Conservation (phyloP, 2,329 filamentous ascomycete species). For the Microcyclosporella mali region DNA sequence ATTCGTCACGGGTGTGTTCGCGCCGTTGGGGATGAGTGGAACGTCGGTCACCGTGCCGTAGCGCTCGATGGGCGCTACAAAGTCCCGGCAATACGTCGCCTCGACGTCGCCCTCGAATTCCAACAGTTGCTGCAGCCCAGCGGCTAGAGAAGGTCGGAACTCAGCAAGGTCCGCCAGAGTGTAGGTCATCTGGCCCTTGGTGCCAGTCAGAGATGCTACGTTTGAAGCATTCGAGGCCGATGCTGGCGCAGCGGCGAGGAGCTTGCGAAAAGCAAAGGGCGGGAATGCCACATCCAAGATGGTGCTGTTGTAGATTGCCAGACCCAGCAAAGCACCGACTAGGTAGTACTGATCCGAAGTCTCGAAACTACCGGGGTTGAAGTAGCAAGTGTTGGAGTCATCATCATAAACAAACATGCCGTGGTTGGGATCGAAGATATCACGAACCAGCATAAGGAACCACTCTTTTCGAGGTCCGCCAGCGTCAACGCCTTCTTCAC, state of each 20-base stretch:
- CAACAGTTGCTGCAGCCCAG: constrained; percentile 67
- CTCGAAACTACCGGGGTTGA: constrained; percentile 84
- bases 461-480: constrained; percentile 89
- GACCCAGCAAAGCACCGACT: constrained; percentile 76
- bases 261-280: constrained; percentile 82
- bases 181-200: constrained; percentile 55
- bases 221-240: constrained; percentile 52
- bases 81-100: constrained; percentile 72
- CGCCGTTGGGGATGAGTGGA: constrained; percentile 68
- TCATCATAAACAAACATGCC: constrained; percentile 92
- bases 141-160: constrained; percentile 68
- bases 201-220: constrained; percentile 30
- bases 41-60: constrained; percentile 64
- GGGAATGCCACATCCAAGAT: constrained; percentile 85
- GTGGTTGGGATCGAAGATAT: constrained; percentile 86
- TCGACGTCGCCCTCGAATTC: constrained; percentile 82
- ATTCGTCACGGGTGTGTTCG: constrained; percentile 72
- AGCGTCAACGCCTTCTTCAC: constrained; percentile 86
- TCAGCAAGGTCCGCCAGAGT: constrained; percentile 77
- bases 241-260: constrained; percentile 69
- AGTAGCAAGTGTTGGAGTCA: constrained; percentile 85
- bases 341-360: constrained; percentile 88
- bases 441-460: constrained; percentile 81
- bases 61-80: constrained; percentile 68
- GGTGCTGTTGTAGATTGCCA: constrained; percentile 92